phyloP scores from a whole-genome alignment of 2,329 filamentous ascomycete genomes.

The Alternaria ventricosa region DNA sequence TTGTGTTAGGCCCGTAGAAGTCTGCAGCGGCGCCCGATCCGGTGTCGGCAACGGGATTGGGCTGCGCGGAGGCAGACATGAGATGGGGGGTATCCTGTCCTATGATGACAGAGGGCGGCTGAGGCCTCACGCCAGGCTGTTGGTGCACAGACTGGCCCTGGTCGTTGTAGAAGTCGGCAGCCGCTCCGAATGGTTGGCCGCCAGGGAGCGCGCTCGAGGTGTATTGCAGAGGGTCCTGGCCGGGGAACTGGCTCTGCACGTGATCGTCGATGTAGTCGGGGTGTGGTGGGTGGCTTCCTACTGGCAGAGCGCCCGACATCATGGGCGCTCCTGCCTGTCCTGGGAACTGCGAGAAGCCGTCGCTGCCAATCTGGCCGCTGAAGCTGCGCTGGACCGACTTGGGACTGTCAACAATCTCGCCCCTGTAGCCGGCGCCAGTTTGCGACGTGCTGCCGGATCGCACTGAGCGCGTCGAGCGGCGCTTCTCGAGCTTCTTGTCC shows the following conservation, averaged over 20 bases:
- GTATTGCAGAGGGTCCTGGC: conserved; percentile 59
- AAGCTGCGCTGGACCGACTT: conserved; percentile 30
- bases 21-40: conserved; percentile 65
- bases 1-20: conserved; percentile 55
- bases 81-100: conserved; percentile 63
- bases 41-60: conserved; percentile 65
- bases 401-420: conserved; percentile 42
- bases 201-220: conserved; percentile 55
- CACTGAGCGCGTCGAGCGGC: conserved; percentile 40
- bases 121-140: conserved; percentile 66
- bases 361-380: conserved; percentile 38
- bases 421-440: conserved; percentile 34
- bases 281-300: conserved; percentile 28
- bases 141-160: conserved; percentile 64
- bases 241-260: conserved; percentile 65
- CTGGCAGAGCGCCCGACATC: conserved; percentile 44
- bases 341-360: conserved; percentile 46
- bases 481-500: conserved; percentile 37
- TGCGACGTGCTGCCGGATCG: conserved; percentile 35
- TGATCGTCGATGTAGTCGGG: conserved; percentile 52
- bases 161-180: conserved; percentile 69
- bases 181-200: conserved; percentile 57
- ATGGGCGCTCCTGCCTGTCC: conserved; percentile 42
- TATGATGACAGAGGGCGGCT: conserved; percentile 60
- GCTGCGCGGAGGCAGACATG: conserved; percentile 57